Evolutionary conservation across 352 stramenopile species (phyloP), one percentile per base, ranked within the genome.

Genomic region (Phytophthora pisi): DNA sequence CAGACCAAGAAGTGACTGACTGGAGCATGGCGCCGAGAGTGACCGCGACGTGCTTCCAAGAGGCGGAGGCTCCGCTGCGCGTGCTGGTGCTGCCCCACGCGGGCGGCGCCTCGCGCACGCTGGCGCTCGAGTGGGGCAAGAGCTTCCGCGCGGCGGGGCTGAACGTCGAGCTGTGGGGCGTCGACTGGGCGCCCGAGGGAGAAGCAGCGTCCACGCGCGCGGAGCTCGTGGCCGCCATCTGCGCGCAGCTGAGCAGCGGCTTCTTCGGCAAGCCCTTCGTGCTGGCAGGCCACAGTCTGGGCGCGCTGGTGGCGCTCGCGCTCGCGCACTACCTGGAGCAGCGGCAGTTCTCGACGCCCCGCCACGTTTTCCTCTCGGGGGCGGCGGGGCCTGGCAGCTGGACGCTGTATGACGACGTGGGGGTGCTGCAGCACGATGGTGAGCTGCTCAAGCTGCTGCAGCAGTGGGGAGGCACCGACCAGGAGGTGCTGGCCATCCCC

Each of bases 231-330:
- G 72, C 74, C 10, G 77, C 71, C 11, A 70, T 88, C 46, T 76
- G 75, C 51, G 61, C 64, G 51, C 52, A 78, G 58, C 69, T 91
- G 18, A 69, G 55, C 54, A 64, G 63, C 51, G 72, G 75, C 42
- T 93, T 93, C 70, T 91, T 93, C 56, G 81, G 88, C 64, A 93
- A 93, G 64, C 82, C 76, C 0, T 93, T 88, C 60, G 81, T 88
- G 36, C 53, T 93, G 26, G 40, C 87, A 24, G 85, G 85, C 53
- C 85, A 93, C 70, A 90, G 81, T 63, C 69, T 93, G 10, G 85
- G 85, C n/a, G 82, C 85, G 38, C 62, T 90, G 23, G 68, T 78
- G 43, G 80, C 79, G 42, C 66, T 93, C 10, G 81, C 76, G 34
- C 69, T 93, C 36, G 67, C 82, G 66, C 70, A 75, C 31, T 66